These are phyloP conservation scores for Nitzschia inconspicua DNA, from an alignment of 108 stramenopile genomes.

Conservation along the genomic window DNA sequence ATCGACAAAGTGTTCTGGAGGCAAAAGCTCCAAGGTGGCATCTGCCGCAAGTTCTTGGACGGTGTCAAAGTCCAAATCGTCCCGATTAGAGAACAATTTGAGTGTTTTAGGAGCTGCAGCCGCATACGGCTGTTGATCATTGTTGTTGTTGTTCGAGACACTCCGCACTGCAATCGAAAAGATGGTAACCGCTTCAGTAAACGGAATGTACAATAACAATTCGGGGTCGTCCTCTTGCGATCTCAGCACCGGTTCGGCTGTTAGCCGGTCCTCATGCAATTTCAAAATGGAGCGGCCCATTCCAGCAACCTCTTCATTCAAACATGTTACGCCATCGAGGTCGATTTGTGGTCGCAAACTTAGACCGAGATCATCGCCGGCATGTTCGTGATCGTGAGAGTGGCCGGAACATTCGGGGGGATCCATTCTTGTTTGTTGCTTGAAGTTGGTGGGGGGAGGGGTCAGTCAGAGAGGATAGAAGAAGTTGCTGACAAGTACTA, in stretches of 20 bases:
- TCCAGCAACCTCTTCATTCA: slow-evolving; percentile 68
- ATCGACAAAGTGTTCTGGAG: slow-evolving; percentile 64
- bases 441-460: too few species aligned
- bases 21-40: slow-evolving; percentile 49
- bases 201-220: slow-evolving; percentile 70
- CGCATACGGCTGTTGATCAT: not conserved
- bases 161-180: slow-evolving; percentile 49
- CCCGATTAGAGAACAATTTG: slow-evolving; percentile 65
- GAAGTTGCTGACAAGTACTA: too few species aligned
- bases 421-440: slow-evolving; percentile 23
- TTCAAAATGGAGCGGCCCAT: slow-evolving; percentile 61
- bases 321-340: slow-evolving; percentile 53
- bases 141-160: slow-evolving; percentile 1
- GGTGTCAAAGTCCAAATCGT: slow-evolving; percentile 83
- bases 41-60: slow-evolving; percentile 68
- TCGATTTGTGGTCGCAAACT: slow-evolving; percentile 74
- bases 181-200: slow-evolving; percentile 72
- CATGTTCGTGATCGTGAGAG: slow-evolving; percentile 77
- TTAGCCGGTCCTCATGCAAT: slow-evolving; percentile 72
- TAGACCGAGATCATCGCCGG: slow-evolving; percentile 65
- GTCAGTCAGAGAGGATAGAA: too few species aligned
- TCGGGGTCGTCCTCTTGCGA: slow-evolving; percentile 82
- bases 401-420: slow-evolving; percentile 71
- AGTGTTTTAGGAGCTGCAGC: slow-evolving; percentile 56
- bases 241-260: slow-evolving; percentile 45